Evolutionary conservation across 108 stramenopile species (phyloP).

Genomic region (Craspedostauros australis): DNA sequence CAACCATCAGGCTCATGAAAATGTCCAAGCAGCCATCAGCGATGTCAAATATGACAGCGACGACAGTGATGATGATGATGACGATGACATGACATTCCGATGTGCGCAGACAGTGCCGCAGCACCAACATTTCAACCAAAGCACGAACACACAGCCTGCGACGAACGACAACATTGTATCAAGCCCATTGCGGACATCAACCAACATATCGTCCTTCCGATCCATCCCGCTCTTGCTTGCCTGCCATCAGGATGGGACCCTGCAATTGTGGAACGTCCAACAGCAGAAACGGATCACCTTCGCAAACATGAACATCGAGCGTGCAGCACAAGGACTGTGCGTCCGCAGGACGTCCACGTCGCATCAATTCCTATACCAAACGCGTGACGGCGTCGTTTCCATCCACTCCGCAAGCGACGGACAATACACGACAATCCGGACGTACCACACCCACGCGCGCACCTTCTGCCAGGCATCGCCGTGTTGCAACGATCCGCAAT

Average conservation of each 20-base stretch:
- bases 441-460: slow-evolving; percentile 34
- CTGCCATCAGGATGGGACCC: slow-evolving; percentile 32
- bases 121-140: not conserved
- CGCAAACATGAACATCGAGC: slow-evolving; percentile 1
- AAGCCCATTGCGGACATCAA: no score
- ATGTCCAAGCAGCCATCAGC: no score
- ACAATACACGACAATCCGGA: not conserved
- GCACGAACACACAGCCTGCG: not conserved
- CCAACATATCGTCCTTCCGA: no score
- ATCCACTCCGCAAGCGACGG: slow-evolving; percentile 35
- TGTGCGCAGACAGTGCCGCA: not conserved
- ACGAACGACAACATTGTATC: not conserved
- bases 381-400: slow-evolving; percentile 74
- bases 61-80: slow-evolving; percentile 9
- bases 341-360: slow-evolving; percentile 8
- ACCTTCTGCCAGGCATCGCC: slow-evolving; percentile 74
- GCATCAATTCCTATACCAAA: slow-evolving; percentile 48
- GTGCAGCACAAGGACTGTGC: slow-evolving; percentile 14
- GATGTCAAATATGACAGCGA: no score
- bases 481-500: slow-evolving; percentile 27
- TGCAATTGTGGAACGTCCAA: slow-evolving; percentile 34
- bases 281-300: slow-evolving; percentile 6
- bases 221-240: slow-evolving; percentile 28
- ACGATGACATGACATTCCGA: not conserved
- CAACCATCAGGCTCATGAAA: no score